phyloP scores from a whole-genome alignment of 2,329 filamentous ascomycete species.

The Sporothrix pallida region DNA sequence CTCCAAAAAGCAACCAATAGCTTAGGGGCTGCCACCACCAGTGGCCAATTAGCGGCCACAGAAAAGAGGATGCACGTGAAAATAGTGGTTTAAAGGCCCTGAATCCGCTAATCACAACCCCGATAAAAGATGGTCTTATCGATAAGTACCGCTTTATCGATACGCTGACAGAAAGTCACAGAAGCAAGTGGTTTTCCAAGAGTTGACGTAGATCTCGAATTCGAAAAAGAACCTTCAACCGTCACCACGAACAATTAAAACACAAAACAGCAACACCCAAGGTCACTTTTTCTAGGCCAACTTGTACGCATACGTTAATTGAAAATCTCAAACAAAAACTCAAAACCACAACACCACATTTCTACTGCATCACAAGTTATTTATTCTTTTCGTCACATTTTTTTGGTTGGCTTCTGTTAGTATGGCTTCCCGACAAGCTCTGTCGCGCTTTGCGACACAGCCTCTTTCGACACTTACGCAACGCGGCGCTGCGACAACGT shows the following conservation, averaged over 20 bases:
- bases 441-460: slow-evolving; percentile 24
- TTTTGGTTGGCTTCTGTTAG: no score
- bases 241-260: no score
- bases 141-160: neutral
- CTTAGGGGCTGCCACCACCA: neutral
- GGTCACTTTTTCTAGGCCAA: no score
- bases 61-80: no score
- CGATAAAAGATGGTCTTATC: neutral
- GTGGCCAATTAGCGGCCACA: neutral
- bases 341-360: neutral
- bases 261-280: no score
- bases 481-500: neutral
- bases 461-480: slow-evolving; percentile 17
- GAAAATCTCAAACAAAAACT: no score
- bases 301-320: no score
- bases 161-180: slow-evolving; percentile 9
- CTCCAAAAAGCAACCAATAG: neutral
- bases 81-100: neutral
- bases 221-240: neutral
- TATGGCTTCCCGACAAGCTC: slow-evolving; percentile 26
- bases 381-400: no score
- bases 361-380: no score
- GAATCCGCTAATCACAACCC: neutral
- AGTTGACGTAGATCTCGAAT: no score
- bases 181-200: neutral